Evolutionary conservation across 768 basidiomycete species (phyloP).

Genomic region (Amanita brunnescens): DNA sequence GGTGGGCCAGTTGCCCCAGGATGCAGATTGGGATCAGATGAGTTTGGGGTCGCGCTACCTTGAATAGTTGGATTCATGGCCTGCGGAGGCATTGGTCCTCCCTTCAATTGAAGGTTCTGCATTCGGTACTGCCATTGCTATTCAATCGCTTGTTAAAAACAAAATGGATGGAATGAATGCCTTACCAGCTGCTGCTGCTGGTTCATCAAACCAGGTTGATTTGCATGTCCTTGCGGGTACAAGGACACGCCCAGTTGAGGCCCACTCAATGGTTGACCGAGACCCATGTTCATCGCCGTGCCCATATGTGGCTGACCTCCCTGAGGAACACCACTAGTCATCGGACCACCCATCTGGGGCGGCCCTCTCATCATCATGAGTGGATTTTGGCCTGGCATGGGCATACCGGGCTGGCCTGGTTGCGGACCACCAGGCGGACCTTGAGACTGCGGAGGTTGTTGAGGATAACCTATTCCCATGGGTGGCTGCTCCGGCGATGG

Average conservation of each 20-base stretch:
- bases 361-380: conserved; percentile 4
- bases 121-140: conserved; percentile 1
- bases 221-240: conserved; percentile 6
- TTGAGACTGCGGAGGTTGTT: conserved; percentile 3
- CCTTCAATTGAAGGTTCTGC: not conserved
- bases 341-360: not conserved
- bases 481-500: conserved; percentile 5
- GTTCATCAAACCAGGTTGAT: conserved; percentile 3
- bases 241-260: not conserved
- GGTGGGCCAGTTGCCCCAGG: not conserved
- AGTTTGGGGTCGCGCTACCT: not conserved
- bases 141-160: conserved; percentile 4
- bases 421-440: conserved; percentile 3
- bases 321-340: not conserved
- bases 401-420: conserved; percentile 2
- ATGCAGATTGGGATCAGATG: not conserved
- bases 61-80: conserved; percentile 6
- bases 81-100: conserved; percentile 1
- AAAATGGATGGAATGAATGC: not conserved
- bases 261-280: conserved; percentile 3
- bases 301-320: conserved; percentile 1
- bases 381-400: conserved; percentile 6
- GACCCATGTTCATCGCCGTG: conserved; percentile 4
- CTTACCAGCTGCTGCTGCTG: conserved; percentile 5
- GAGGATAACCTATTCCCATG: not conserved